Evolutionary conservation across 116 monocot species (phyloP).

Genomic region (Papilionanthe hybrid): DNA sequence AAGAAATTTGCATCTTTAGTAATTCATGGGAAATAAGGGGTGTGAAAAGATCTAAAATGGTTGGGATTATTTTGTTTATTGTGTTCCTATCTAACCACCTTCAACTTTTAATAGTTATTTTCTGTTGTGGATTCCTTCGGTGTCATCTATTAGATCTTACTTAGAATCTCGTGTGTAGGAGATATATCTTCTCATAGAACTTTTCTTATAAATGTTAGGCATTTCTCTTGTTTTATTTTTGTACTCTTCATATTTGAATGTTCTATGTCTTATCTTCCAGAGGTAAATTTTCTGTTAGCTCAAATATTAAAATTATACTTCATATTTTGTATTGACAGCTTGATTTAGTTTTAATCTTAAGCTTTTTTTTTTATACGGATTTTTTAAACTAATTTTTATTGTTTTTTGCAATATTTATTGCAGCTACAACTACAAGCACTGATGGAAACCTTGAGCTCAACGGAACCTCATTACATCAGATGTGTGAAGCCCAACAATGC

Average conservation of each 20-base stretch:
- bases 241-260: neutral
- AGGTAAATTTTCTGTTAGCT: neutral
- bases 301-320: neutral
- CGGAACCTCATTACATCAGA: constrained; percentile 65
- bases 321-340: neutral
- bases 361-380: neutral
- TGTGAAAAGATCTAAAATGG: neutral
- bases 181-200: neutral
- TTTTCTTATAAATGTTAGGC: neutral
- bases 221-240: neutral
- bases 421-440: constrained; percentile 58
- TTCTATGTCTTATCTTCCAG: neutral
- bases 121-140: neutral
- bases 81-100: neutral
- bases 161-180: neutral
- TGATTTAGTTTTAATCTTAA: constrained; percentile 2
- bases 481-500: constrained; percentile 67
- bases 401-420: neutral
- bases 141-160: neutral
- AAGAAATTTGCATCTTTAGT: neutral
- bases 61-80: constrained; percentile 1
- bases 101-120: neutral
- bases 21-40: neutral
- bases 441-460: constrained; percentile 58
- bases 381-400: neutral